phyloP scores from a whole-genome alignment of 2,329 filamentous ascomycete species.

The Spiromastix sp. region DNA sequence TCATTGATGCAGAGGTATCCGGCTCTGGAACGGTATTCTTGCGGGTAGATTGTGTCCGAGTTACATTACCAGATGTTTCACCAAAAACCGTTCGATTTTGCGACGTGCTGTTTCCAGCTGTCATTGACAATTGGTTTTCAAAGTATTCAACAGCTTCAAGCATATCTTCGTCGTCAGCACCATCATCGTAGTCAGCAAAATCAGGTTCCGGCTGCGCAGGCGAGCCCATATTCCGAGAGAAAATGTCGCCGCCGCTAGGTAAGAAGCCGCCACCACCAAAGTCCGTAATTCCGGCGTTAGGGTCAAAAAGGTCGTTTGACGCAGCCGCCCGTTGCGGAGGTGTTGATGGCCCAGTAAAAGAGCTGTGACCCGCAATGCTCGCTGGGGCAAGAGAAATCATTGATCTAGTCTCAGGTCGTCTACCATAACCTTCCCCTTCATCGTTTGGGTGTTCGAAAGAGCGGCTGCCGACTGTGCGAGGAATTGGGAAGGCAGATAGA shows the following conservation, averaged over 20 bases:
- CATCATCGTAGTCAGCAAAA: conserved; percentile 32
- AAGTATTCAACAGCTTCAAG: conserved; percentile 32
- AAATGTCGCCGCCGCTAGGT: conserved; percentile 18
- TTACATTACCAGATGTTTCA: conserved; percentile 31
- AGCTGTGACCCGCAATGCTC: neutral
- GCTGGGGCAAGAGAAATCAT: too few relatives aligned
- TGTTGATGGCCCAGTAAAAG: neutral
- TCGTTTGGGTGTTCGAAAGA: too few relatives aligned
- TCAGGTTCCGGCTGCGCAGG: conserved; percentile 16
- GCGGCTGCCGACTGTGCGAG: too few relatives aligned
- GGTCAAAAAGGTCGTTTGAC: too few relatives aligned
- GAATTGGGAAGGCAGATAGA: too few relatives aligned
- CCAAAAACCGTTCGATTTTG: conserved; percentile 27
- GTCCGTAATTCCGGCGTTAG: too few relatives aligned
- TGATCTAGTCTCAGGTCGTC: too few relatives aligned
- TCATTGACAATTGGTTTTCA: conserved; percentile 17
- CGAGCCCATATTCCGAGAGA: conserved; percentile 34
- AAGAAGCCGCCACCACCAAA: conserved; percentile 16
- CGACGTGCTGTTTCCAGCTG: conserved; percentile 9
- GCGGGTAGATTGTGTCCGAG: conserved; percentile 17
- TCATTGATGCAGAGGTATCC: conserved; percentile 28
- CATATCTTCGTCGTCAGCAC: conserved; percentile 36
- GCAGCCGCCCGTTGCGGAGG: neutral
- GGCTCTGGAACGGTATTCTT: conserved; percentile 25
- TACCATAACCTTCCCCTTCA: too few relatives aligned